phyloP scores from a whole-genome alignment of 441 rosid species.

The Euphorbia celastroides region DNA sequence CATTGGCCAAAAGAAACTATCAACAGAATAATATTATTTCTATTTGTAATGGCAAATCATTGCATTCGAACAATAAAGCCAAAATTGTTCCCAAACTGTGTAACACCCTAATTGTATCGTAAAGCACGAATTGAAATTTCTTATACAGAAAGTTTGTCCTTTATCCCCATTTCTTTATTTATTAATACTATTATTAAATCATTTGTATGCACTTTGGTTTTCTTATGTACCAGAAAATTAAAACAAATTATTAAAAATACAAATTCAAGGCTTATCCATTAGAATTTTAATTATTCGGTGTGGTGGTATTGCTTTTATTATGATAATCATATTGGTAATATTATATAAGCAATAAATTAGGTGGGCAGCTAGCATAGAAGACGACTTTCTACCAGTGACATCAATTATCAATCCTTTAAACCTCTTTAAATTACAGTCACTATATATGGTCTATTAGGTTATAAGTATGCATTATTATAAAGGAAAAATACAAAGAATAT shows the following conservation, averaged over 20 bases:
- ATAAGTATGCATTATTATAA: too few relatives aligned
- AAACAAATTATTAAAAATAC: too few relatives aligned
- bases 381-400: background rate
- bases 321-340: background rate
- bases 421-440: background rate
- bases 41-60: background rate
- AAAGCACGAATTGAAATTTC: background rate
- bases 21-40: background rate
- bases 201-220: background rate
- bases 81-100: background rate
- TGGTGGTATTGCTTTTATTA: background rate
- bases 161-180: background rate
- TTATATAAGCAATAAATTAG: background rate
- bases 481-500: too few relatives aligned
- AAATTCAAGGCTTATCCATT: background rate
- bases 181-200: background rate
- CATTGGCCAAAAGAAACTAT: too few relatives aligned
- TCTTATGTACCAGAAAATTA: background rate
- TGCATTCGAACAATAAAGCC: background rate
- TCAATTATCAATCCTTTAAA: too few relatives aligned
- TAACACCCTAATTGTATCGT: background rate
- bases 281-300: background rate
- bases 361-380: background rate
- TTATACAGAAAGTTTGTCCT: background rate
- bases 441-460: too few relatives aligned